These are phyloP conservation scores for Cytospora mali DNA, from an alignment of 2,329 filamentous ascomycete species.

Conservation along the genomic window DNA sequence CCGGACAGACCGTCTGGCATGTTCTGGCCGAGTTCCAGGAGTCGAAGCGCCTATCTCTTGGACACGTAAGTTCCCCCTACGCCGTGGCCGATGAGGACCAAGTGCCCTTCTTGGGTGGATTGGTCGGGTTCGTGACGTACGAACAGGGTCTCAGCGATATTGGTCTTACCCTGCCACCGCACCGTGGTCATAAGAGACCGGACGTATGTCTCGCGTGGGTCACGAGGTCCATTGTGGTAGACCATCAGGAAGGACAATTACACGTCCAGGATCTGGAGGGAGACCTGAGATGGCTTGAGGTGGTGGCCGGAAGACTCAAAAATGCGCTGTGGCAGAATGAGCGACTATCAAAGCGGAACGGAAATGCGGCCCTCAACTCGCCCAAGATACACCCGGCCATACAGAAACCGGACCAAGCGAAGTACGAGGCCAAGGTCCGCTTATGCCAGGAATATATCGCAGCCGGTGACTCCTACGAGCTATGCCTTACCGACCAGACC, in stretches of 20 bases:
- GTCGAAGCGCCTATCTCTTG: constrained; percentile 32
- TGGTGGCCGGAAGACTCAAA: constrained; percentile 37
- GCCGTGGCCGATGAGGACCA: constrained; percentile 30
- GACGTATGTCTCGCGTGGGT: constrained; percentile 79
- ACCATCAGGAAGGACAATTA: constrained; percentile 64
- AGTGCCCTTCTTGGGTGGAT: constrained; percentile 75
- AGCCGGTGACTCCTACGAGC: constrained; percentile 81
- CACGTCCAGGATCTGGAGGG: constrained; percentile 68
- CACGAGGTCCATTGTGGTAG: constrained; percentile 75
- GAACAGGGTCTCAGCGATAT: constrained; percentile 74
- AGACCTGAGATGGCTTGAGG: constrained; percentile 48
- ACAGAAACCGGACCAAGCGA: constrained; percentile 19
- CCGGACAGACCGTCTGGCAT: constrained; percentile 49
- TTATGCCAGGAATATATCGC: constrained; percentile 72
- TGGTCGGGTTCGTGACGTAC: constrained; percentile 84
- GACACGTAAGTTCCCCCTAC: background rate
- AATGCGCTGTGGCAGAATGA: constrained; percentile 35
- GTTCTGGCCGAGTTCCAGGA: constrained; percentile 51
- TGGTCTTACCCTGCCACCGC: constrained; percentile 43
- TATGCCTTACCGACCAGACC: constrained; percentile 80
- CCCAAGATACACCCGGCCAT: constrained; percentile 43
- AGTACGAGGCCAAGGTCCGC: constrained; percentile 69
- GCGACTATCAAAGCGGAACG: constrained; percentile 26
- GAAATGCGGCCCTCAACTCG: constrained; percentile 38
- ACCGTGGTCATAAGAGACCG: constrained; percentile 50